phyloP scores from a whole-genome alignment of 2,329 filamentous ascomycete species.

The Aspergillus thermomutatus region DNA sequence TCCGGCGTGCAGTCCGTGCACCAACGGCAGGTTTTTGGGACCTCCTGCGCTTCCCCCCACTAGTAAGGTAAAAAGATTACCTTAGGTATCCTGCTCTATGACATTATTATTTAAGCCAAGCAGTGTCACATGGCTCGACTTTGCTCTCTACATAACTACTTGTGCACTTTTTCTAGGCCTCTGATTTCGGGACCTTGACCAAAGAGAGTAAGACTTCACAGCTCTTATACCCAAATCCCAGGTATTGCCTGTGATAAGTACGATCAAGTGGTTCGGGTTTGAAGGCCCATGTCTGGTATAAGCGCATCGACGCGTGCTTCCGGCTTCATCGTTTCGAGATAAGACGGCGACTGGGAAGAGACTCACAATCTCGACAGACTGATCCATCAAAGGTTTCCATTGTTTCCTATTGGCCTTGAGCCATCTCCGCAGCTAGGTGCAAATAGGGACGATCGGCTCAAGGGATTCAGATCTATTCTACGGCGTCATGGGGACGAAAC shows the following conservation, averaged over 20 bases:
- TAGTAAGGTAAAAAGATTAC: background rate
- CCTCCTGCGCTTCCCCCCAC: background rate
- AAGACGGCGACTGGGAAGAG: background rate
- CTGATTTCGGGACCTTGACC: background rate
- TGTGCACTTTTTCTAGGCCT: background rate
- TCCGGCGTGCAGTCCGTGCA: background rate
- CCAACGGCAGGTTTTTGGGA: background rate
- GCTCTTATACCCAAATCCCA: background rate
- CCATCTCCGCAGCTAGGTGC: background rate
- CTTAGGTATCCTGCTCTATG: background rate
- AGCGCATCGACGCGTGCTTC: background rate
- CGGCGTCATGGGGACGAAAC: slow-evolving; percentile 32
- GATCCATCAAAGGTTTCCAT: background rate
- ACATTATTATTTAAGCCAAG: background rate
- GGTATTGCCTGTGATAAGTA: background rate
- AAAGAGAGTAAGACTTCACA: background rate
- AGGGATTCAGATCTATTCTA: background rate
- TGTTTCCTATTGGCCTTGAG: background rate
- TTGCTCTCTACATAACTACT: background rate
- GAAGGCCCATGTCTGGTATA: background rate
- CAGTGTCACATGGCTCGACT: background rate
- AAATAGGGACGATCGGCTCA: background rate
- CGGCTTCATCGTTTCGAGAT: background rate
- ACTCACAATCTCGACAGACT: background rate
- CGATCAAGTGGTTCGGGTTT: background rate